Conservation (phyloP, 805 yeast species). For the Ogataea neopini region DNA sequence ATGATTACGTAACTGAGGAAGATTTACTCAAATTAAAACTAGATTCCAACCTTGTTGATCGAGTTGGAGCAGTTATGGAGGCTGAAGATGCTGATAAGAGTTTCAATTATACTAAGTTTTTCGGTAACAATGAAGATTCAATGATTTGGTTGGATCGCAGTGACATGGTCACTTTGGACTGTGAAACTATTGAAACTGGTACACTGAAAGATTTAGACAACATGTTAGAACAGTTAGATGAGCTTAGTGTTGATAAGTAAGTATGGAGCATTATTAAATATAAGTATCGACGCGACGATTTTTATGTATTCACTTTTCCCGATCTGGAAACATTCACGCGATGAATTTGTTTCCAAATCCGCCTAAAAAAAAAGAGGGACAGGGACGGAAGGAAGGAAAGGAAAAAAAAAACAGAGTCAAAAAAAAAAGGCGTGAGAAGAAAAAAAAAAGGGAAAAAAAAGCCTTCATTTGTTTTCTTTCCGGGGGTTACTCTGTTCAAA, state of each 20-base stretch:
- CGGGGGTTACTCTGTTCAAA: background rate
- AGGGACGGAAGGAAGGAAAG: background rate
- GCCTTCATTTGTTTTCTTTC: background rate
- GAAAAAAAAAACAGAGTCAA: background rate
- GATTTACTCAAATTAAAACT: slow-evolving; percentile 40
- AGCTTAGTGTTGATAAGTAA: slow-evolving; percentile 8
- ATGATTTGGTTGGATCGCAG: slow-evolving; percentile 8
- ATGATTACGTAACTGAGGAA: slow-evolving; percentile 37
- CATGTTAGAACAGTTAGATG: slow-evolving; percentile 16
- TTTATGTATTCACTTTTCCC: slow-evolving; percentile 9
- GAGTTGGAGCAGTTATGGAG: slow-evolving; percentile 18
- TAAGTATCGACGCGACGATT: slow-evolving; percentile 3
- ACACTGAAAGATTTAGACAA: slow-evolving; percentile 10
- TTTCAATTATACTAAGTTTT: slow-evolving; percentile 20
- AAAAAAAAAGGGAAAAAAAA: slow-evolving; percentile 1
- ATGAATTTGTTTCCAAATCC: slow-evolving; percentile 1
- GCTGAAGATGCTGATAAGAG: slow-evolving; percentile 10
- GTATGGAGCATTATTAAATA: background rate
- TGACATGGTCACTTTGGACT: slow-evolving; percentile 2
- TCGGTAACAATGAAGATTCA: slow-evolving; percentile 14
- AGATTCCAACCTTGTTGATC: slow-evolving; percentile 16
- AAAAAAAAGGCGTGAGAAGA: background rate
- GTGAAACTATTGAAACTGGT: background rate
- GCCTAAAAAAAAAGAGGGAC: background rate
- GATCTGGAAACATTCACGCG: slow-evolving; percentile 8